Evolutionary conservation across 495 filamentous ascomycete species (phyloP).

Genomic region (Trichoderma gamsii): DNA sequence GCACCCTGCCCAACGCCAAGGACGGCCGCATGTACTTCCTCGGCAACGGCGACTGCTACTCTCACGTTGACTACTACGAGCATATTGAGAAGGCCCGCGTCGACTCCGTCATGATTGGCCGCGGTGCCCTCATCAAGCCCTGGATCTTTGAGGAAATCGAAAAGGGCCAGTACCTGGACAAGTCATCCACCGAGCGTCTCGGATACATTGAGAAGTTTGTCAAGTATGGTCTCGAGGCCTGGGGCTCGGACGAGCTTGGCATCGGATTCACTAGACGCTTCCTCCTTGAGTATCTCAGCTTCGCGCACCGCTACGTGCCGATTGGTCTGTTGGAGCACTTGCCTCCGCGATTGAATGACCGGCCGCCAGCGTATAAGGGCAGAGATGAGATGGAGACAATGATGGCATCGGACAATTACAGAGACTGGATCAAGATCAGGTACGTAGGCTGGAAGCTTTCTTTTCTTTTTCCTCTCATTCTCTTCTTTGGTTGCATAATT

Average conservation of each 20-base stretch:
- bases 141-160: slow-evolving; percentile 98
- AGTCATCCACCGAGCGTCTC: slow-evolving; percentile 79
- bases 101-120: slow-evolving; percentile 84
- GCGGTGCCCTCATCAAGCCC: slow-evolving; percentile 89
- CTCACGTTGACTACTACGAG: slow-evolving; percentile 77
- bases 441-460: slow-evolving; percentile 35
- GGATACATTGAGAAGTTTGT: slow-evolving; percentile 81
- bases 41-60: slow-evolving; percentile 94
- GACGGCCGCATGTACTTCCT: slow-evolving; percentile 75
- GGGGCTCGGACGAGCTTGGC: slow-evolving; percentile 92
- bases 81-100: slow-evolving; percentile 72
- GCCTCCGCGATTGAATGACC: slow-evolving; percentile 79
- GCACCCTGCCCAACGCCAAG: slow-evolving; percentile 45
- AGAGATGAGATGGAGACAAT: slow-evolving; percentile 88
- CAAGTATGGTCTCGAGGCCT: slow-evolving; percentile 82
- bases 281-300: slow-evolving; percentile 91
- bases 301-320: slow-evolving; percentile 83
- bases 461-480: slow-evolving; percentile 20
- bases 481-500: slow-evolving; percentile 6
- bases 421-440: slow-evolving; percentile 99
- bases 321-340: slow-evolving; percentile 81
- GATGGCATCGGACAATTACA: slow-evolving; percentile 80
- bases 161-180: slow-evolving; percentile 87
- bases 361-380: slow-evolving; percentile 75
- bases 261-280: slow-evolving; percentile 84